These are phyloP conservation scores for Emmonsia crescens DNA, from an alignment of 2,329 filamentous ascomycete species.

Conservation along the genomic window DNA sequence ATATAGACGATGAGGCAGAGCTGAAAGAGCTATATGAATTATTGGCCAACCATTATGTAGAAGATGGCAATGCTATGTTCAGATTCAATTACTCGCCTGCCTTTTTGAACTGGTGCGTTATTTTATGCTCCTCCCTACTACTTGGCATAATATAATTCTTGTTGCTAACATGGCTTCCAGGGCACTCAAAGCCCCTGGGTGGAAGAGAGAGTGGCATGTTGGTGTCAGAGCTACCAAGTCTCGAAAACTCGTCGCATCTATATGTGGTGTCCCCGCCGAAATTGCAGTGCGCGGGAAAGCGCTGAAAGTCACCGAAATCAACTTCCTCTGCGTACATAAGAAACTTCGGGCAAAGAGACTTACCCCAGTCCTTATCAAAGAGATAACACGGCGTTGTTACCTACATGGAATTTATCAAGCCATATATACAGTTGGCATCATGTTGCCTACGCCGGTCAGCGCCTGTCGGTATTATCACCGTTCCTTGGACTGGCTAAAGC, in stretches of 20 bases:
- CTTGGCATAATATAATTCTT: neutral
- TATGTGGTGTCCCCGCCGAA: slow-evolving; percentile 80
- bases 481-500: slow-evolving; percentile 87
- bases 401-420: slow-evolving; percentile 81
- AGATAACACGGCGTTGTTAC: slow-evolving; percentile 89
- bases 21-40: slow-evolving; percentile 87
- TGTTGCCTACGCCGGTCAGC: slow-evolving; percentile 82
- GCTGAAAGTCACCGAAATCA: slow-evolving; percentile 80
- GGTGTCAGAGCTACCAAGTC: slow-evolving; percentile 78
- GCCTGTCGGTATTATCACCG: slow-evolving; percentile 95
- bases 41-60: slow-evolving; percentile 88
- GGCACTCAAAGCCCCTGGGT: slow-evolving; percentile 90
- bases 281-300: slow-evolving; percentile 67
- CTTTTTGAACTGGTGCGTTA: slow-evolving; percentile 70
- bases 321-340: slow-evolving; percentile 97
- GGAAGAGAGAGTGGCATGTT: slow-evolving; percentile 89
- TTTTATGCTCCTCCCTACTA: neutral
- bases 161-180: slow-evolving; percentile 32
- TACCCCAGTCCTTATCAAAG: slow-evolving; percentile 90
- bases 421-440: slow-evolving; percentile 85
- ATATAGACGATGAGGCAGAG: slow-evolving; percentile 65
- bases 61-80: slow-evolving; percentile 95
- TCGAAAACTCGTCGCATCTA: slow-evolving; percentile 84
- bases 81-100: slow-evolving; percentile 88
- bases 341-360: slow-evolving; percentile 90